Evolutionary conservation across 768 basidiomycete genomes (phyloP), one percentile per base, ranked within the genome.

Genomic region (Nidularia pulvinata): DNA sequence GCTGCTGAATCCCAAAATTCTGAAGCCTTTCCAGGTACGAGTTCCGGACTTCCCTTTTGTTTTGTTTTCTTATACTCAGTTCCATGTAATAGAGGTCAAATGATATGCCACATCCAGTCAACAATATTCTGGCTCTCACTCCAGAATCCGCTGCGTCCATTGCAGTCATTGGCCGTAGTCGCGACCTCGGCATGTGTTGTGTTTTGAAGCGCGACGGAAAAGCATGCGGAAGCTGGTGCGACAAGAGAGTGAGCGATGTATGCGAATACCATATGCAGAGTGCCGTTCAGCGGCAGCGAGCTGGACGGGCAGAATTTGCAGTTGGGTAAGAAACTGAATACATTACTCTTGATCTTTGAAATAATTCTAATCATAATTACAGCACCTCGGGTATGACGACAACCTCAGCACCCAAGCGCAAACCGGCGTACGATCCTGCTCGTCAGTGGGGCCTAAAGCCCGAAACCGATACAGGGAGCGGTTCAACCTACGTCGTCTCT

Each of bases 241-340:
- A 99, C 71, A 93, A 88, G 58, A 86, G 94, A 32, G 80, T 90
- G 61, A 80, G 84, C 65, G 88, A 91, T n/a, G 86, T 91, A 2
- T 99, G 97, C 68, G 95, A 98, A 43, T 99, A 83, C 69, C 97
- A 99, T 70, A 68, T 98, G 39, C 87, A 93, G 56, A 78, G 80
- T 19, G 91, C 95, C 0, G 84, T 98, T 3, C 79, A 92, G 67
- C 74, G 84, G 19, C 77, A 81, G 13, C 78, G 94, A 7, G 87
- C 89, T 0, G 82, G 81, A 0, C 80, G 96, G 46, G 81, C 96
- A 1, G 97, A 99, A 69, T 97, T 98, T 61, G 80, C 91, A 14
- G 72, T 75, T 6, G 90, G 91, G 94, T 95, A 55, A 16, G 85
- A 10, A 10, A n/a, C 30, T 74, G 3, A 30, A 30, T 3, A 30